phyloP scores from a whole-genome alignment of 371 early-diverging fungal genomes.

The Cokeromyces recurvatus region DNA sequence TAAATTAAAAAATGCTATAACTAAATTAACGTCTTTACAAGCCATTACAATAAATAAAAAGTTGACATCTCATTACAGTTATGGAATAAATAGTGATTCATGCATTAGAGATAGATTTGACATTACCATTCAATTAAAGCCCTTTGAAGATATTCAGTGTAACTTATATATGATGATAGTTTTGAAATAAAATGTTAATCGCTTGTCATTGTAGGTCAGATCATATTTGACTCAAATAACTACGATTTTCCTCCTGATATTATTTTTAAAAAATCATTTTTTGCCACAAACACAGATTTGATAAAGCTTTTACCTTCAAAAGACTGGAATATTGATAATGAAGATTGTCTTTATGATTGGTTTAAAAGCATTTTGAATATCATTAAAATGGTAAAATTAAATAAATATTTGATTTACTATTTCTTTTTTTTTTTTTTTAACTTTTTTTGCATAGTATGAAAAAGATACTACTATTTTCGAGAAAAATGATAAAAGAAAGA shows the following conservation, averaged over 20 bases:
- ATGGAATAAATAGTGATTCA: background rate
- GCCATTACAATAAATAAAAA: background rate
- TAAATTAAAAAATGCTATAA: background rate
- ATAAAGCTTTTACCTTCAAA: background rate
- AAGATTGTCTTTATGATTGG: constrained; percentile 8
- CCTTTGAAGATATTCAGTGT: background rate
- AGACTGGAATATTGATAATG: background rate
- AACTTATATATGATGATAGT: background rate
- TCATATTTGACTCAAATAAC: constrained; percentile 1
- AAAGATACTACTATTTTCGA: background rate
- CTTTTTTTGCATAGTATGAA: no score
- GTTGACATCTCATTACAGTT: constrained; percentile 1
- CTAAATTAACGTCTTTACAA: background rate
- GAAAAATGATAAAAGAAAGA: background rate
- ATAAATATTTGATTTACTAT: no score
- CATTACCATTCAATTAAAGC: background rate
- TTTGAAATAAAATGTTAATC: background rate
- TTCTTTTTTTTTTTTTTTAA: no score
- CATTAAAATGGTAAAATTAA: background rate
- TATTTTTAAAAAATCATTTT: background rate
- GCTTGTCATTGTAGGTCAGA: constrained; percentile 3
- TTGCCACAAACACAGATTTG: background rate
- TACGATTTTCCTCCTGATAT: constrained; percentile 7
- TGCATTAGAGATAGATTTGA: constrained; percentile 1
- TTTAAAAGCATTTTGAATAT: background rate